Percentiles rank a stretch among this genome's conserved stretches.
phyloP scores from a whole-genome alignment of 345 rosid genomes.

The Cardamine occulta region DNA sequence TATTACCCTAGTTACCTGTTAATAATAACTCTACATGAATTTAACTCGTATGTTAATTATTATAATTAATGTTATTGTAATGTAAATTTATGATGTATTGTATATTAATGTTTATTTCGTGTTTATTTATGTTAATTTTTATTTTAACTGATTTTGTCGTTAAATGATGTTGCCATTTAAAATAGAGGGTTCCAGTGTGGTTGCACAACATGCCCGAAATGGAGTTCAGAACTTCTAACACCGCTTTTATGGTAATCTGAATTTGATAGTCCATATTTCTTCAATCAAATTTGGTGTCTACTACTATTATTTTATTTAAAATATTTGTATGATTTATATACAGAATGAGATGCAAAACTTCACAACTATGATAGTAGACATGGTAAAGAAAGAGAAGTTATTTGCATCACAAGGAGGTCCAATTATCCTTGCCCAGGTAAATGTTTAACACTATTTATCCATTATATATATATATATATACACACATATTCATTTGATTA shows the following conservation, averaged over 20 bases:
- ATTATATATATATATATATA: not conserved
- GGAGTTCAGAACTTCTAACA: conserved; percentile 56
- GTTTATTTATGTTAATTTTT: not conserved
- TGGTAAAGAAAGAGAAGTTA: conserved; percentile 60
- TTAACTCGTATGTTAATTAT: no score
- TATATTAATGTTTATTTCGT: not conserved
- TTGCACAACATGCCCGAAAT: conserved; percentile 56
- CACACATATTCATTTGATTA: not conserved
- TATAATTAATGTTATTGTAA: no score
- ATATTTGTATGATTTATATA: no score
- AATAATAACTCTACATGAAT: no score
- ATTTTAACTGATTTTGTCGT: not conserved
- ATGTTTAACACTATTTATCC: conserved; percentile 38
- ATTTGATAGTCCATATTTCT: not conserved
- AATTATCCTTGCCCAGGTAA: conserved; percentile 67
- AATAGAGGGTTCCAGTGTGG: conserved; percentile 68
- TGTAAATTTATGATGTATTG: no score
- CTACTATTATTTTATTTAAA: not conserved
- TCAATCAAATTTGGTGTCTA: not conserved
- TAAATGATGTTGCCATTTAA: not conserved
- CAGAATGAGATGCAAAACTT: conserved; percentile 79
- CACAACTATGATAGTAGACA: conserved; percentile 60
- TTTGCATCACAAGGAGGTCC: conserved; percentile 86
- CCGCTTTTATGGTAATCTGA: conserved; percentile 52
- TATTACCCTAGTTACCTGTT: no score